Evolutionary conservation across 768 basidiomycete species (phyloP), one percentile per base, ranked within the genome.

Genomic region (Auriscalpium microsporum): DNA sequence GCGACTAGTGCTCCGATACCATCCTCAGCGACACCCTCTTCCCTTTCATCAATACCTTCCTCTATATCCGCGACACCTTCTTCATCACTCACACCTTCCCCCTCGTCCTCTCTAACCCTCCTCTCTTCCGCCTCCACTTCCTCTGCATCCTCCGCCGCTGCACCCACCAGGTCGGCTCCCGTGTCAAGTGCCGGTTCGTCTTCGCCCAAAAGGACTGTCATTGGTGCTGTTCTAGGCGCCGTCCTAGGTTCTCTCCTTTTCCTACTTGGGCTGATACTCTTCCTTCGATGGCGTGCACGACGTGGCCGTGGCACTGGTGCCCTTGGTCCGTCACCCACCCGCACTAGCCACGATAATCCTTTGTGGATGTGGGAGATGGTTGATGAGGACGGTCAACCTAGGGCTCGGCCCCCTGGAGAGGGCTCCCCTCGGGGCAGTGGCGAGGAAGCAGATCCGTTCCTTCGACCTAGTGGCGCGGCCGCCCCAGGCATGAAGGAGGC

Each of bases 361-460:
- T 51, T 62, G 47, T 62, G 61, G 61, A 59, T 59, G 58, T 61
- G 61, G 59, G 53, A 60, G 8, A 53, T 60, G 19, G 56, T 60
- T 8, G 46, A 28, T 10, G n/a, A 36, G 45, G 14, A 37, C 4
- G 54, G 52, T 1, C 52, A 59, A 17, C 55, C 52, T 17, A 53
- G 40, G 21, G 56, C 56, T 21, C 72, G 56, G 13, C 50, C 55
- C 1, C 67, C 74, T 10, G 85, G 82, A n/a, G 82, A 86, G 67
- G 84, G 84, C 36, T 82, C 82, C 23, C 84, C 86, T 1, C 75
- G 84, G 10, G 76, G 77, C 34, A 87, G 83, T 50, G 86, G 86
- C 7, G 85, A 86, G 63, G 86, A 87, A 65, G 72, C 69, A 3
- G 85, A 86, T 62, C 74, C 86, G 0, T 85, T 87, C 73, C 72